Evolutionary conservation across 129 eudicot genomes (phyloP), one percentile per base, ranked within the genome.

Genomic region (Flaveria brownii): DNA sequence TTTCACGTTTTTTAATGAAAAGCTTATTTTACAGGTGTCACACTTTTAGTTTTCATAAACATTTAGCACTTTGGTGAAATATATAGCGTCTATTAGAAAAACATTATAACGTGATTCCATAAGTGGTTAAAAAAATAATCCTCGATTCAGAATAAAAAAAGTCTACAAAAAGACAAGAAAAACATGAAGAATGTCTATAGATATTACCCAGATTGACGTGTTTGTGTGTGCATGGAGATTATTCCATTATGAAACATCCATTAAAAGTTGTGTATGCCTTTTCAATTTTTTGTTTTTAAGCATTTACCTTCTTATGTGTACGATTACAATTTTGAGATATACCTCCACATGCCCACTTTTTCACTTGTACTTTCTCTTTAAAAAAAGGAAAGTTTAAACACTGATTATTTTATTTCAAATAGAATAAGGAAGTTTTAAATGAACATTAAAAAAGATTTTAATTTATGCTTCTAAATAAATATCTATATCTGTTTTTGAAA

Each of bases 211-310:
- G 84, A 80, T 74, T 75, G 63, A 68, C 71, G 80, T 74, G 80
- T 30, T 78, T 78, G 77, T 78, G 82, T 78, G 82, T 71, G 82
- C 84, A 74, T 80, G 84, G 61, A 46, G 66, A 80, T 74, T 65
- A 80, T 74, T 80, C 71, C 71, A 75, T 74, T 9, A 14, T 30
- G 56, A 68, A 59, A 74, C 75, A 66, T 63, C 51, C 64, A 80
- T 80, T 80, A 80, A 80, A 80, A 80, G 84, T 61, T 80, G 84
- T 74, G 84, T 67, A 80, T 45, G 12, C 80, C 80, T 74, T 74
- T 74, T 80, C 64, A 46, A 17, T 74, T n/a, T 80, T 80, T 74
- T 80, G 84, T 80, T 68, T 80, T 74, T n/a, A 74, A 74, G 84
- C 73, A 51, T 74, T 74, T 77, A 67, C 56, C 76, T 80, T 74